Conservation (phyloP, 1,139 yeast genomes). For the Yamadazyma sp. region DNA sequence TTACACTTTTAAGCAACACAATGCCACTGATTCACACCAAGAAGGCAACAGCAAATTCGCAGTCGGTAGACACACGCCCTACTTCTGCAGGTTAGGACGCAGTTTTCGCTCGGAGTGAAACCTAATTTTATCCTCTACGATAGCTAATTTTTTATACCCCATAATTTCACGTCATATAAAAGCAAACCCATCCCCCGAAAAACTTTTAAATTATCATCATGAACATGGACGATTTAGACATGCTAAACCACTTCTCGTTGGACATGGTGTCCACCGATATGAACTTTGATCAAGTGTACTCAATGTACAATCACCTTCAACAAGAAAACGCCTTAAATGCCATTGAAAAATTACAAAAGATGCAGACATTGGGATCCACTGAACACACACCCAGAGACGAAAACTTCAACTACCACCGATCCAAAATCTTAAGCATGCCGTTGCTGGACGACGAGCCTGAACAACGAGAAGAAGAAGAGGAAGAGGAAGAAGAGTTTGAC, state of each 20-base stretch:
- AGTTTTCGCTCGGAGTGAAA: no score
- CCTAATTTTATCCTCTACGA: no score
- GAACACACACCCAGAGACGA: not conserved
- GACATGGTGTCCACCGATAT: constrained; percentile 40
- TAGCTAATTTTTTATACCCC: constrained; percentile 1
- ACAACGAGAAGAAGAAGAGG: constrained; percentile 16
- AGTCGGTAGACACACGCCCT: no score
- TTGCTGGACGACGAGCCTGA: constrained; percentile 21
- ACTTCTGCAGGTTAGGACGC: not conserved
- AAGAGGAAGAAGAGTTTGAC: constrained; percentile 36
- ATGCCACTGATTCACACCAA: no score
- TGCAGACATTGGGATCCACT: constrained; percentile 21
- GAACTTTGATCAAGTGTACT: constrained; percentile 50
- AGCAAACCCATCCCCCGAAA: not conserved
- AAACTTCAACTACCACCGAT: constrained; percentile 8
- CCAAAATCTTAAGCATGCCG: constrained; percentile 8
- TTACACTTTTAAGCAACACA: no score
- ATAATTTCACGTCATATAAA: constrained; percentile 1
- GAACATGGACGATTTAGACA: constrained; percentile 13
- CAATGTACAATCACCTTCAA: constrained; percentile 41
- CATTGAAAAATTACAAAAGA: constrained; percentile 40
- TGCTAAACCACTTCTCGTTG: constrained; percentile 21
- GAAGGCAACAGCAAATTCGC: no score
- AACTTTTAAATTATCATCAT: not conserved
- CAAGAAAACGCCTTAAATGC: constrained; percentile 38